Base-by-base conservation (phyloP, 495 filamentous ascomycete species). In the Talaromyces adpressus region DNA sequence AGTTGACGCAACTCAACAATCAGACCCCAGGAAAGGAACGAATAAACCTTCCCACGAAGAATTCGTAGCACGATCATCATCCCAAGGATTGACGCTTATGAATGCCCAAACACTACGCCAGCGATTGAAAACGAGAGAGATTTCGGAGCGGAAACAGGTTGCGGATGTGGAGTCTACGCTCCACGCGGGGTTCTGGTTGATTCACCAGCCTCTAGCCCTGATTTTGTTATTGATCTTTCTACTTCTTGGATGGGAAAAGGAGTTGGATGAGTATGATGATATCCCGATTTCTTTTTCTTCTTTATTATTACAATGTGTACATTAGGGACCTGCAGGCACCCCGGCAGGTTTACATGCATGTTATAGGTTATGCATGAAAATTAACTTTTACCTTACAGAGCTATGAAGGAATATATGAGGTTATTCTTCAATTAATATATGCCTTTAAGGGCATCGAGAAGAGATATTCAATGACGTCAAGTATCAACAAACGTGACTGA, bases 1-100 rank as follows among this genome's bases (percentile, higher is more conserved):
- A 67, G 66, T 67, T 59, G 68, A 58, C 8, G 27, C 22, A 6
- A 49, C 30, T 18, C 62, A 41, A 18, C 47, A 6, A 34, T 25
- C 54, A 18, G 56, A 36, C 56, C 8, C 60, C 4, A 12, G n/a
- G 32, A 14, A n/a, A 20, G 16, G 22, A 27, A 32, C 39, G 41
- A 51, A 30, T 30, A 30, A 29, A 47, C 66, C 73, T 29, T 27
- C 14, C 12, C 52, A 27, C 52, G 52, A 56, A 56, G 52, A 56
- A 56, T 29, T 56, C 52, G 52, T 30, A 22, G 52, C 52, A 56
- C 22, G 27, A 67, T 66, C 66, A 62, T 70, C 72, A 68, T 79
- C 90, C 82, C 91, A 85, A 91, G 91, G 91, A 94, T 90, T 94
- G 91, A 89, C 91, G 83, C 80, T 85, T 66, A 84, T 86, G 69